Base-by-base conservation (phyloP, 352 stramenopile species). In the Phytophthora vignae region DNA sequence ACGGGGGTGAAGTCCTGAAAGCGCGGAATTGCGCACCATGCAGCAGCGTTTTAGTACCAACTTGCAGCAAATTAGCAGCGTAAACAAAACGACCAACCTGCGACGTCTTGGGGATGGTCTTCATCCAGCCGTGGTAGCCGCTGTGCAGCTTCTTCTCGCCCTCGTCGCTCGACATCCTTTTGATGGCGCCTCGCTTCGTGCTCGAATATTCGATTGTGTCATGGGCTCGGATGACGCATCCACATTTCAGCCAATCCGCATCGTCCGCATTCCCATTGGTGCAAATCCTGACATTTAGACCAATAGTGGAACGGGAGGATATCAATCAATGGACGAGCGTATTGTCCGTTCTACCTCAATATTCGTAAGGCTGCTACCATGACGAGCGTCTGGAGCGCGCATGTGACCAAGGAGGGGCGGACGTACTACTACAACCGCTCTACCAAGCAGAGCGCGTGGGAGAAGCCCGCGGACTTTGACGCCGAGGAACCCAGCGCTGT, bases 351-450 rank as follows among this genome's bases (percentile, higher is more conserved):
- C 15, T 38, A 65, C 15, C 42, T n/a, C 27, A 36, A 19, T 27
- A 22, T 22, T 12, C 6, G 12, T 7, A 10, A 10, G 29, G 25
- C 25, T 29, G 2, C 4, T 8, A 36, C 44, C 61, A 77, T 76
- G 78, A 75, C 79, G 63, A 76, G 71, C 40, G 74, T 90, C 21
- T 96, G 90, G 88, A 96, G 88, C 73, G 88, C 92, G 71, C 84
- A 96, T 78, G 83, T 88, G 69, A 96, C 88, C 27, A 95, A 96
- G 71, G 90, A 96, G 48, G 90, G 90, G 25, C 83, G 85, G 17
- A 84, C 84, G 62, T 96, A 96, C 74, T 96, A 96, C 78, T 95
- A 96, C 83, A 96, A 96, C 77, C 86, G 86, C 65, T 81, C 64
- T 59, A 95, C 88, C 10, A 94, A 95, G 82, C 84, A 95, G 73